A percentile compares a stretch with the other conserved stretches of the same genome.
Conservation (phyloP, 805 yeast species). For the Cyberlindnera petersonii region DNA sequence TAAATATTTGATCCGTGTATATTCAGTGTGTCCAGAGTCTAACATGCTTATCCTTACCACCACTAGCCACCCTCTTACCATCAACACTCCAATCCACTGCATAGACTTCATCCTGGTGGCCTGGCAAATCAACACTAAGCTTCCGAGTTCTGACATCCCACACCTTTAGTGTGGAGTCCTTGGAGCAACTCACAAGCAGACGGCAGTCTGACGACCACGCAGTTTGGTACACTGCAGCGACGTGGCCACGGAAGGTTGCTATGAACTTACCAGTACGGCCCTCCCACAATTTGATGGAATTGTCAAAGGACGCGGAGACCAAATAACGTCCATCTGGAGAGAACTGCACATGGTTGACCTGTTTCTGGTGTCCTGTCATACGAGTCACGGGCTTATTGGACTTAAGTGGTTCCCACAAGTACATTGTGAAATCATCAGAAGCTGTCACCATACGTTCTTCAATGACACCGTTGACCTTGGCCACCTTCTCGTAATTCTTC, state of each 20-base stretch:
- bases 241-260: constrained; percentile 92
- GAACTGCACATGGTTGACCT: constrained; percentile 92
- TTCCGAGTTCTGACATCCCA: constrained; percentile 92
- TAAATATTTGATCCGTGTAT: not conserved
- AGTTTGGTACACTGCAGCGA: constrained; percentile 95
- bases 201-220: constrained; percentile 97
- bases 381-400: constrained; percentile 80
- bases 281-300: constrained; percentile 94
- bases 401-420: constrained; percentile 88
- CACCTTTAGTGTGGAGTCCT: constrained; percentile 92
- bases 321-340: constrained; percentile 92
- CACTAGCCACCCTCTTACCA: constrained; percentile 92
- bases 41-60: constrained; percentile 94
- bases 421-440: constrained; percentile 97
- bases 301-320: constrained; percentile 93
- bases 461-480: constrained; percentile 47
- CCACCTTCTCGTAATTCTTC: constrained; percentile 52
- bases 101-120: constrained; percentile 92
- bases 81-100: constrained; percentile 98
- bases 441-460: constrained; percentile 95
- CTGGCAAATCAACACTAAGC: constrained; percentile 85
- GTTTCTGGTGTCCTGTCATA: constrained; percentile 96
- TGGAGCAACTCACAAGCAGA: constrained; percentile 86
- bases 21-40: constrained; percentile 82
- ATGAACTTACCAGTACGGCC: constrained; percentile 88